Conservation (phyloP, 306 rosid genomes). For the Vachellia pachyceras region DNA sequence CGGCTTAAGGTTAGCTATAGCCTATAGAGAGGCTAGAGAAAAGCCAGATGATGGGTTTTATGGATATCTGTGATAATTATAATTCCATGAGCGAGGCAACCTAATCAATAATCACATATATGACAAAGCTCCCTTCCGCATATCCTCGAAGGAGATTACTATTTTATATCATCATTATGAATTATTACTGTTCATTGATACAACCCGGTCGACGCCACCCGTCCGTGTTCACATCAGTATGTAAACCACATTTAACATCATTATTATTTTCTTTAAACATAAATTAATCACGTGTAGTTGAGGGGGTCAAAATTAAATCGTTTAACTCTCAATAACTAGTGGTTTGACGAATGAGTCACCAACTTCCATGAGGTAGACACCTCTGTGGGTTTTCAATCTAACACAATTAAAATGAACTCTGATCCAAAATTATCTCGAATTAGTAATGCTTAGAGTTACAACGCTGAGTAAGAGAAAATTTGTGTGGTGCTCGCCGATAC, state of each 20-base stretch:
- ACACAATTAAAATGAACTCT: not conserved
- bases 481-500: too few relatives aligned
- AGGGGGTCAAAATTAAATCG: not conserved
- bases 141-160: conserved; percentile 16
- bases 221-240: not conserved
- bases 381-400: not conserved
- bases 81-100: not conserved
- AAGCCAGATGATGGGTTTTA: not conserved
- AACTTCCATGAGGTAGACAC: not conserved
- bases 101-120: not conserved
- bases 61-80: not conserved
- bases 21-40: not conserved
- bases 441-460: too few relatives aligned
- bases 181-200: not conserved
- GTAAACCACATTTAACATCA: not conserved
- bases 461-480: too few relatives aligned
- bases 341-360: not conserved
- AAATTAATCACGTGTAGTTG: not conserved
- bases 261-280: not conserved
- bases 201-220: conserved; percentile 23
- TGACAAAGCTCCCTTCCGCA: conserved; percentile 38
- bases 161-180: not conserved
- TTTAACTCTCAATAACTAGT: not conserved
- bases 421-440: too few relatives aligned
- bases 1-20: not conserved